Evolutionary conservation across 2,329 filamentous ascomycete species (phyloP).

Genomic region (Aureobasidium pullulans): DNA sequence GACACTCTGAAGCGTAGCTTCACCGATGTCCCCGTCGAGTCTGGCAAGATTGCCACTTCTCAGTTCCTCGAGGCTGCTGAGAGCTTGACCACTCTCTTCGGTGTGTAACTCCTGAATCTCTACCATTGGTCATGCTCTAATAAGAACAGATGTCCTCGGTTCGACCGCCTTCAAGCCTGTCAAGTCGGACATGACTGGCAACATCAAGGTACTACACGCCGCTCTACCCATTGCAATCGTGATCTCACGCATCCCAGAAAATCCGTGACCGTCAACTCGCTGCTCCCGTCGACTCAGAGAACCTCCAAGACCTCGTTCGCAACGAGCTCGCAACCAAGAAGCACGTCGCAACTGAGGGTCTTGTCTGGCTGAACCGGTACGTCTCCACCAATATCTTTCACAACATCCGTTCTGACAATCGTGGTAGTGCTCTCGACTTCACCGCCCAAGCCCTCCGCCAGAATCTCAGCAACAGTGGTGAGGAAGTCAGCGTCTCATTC

Average conservation of each 20-base stretch:
- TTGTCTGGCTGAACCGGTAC: slow-evolving; percentile 85
- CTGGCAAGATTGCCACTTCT: slow-evolving; percentile 65
- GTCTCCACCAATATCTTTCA: slow-evolving; percentile 20
- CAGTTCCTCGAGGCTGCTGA: slow-evolving; percentile 90
- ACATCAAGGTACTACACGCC: slow-evolving; percentile 63
- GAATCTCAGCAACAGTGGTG: slow-evolving; percentile 59
- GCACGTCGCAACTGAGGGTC: slow-evolving; percentile 78
- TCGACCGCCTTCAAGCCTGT: slow-evolving; percentile 77
- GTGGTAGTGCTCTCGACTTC: slow-evolving; percentile 80
- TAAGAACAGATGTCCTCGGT: slow-evolving; percentile 48
- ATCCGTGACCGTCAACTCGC: slow-evolving; percentile 74
- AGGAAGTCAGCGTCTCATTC: slow-evolving; percentile 85
- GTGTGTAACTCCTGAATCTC: slow-evolving; percentile 39
- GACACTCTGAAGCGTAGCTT: slow-evolving; percentile 80
- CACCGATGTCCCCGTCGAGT: slow-evolving; percentile 69
- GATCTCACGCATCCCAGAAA: slow-evolving; percentile 54
- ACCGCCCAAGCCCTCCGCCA: slow-evolving; percentile 74
- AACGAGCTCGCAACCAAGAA: slow-evolving; percentile 89
- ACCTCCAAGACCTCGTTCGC: slow-evolving; percentile 72
- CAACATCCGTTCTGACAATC: background rate
- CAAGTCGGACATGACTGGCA: slow-evolving; percentile 84
- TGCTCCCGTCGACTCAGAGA: slow-evolving; percentile 70
- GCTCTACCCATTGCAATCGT: background rate
- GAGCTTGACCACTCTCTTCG: slow-evolving; percentile 78
- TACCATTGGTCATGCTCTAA: background rate